A percentile compares a stretch with the other conserved stretches of the same genome.
Conservation (phyloP, 2,329 filamentous ascomycete genomes). For the Fusarium paranaense region DNA sequence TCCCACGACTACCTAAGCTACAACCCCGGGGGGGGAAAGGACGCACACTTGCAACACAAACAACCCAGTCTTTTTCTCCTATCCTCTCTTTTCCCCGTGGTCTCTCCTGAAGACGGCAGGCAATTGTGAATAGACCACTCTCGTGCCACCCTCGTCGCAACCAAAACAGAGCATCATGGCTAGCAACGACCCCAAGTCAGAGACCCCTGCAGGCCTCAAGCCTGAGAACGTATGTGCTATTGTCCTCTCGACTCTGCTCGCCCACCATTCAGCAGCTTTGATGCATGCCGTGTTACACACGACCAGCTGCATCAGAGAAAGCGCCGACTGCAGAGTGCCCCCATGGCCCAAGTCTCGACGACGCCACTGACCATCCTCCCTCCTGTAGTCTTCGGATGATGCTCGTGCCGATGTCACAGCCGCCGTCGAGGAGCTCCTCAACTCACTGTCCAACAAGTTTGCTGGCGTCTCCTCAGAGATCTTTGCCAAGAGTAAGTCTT, state of each 20-base stretch:
- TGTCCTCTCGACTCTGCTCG: not conserved
- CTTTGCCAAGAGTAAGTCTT: slow-evolving; percentile 82
- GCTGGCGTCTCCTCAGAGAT: slow-evolving; percentile 86
- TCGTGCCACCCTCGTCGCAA: not conserved
- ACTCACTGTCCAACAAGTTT: slow-evolving; percentile 87
- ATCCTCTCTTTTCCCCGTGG: not conserved
- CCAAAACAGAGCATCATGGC: slow-evolving; percentile 47
- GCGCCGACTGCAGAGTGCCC: slow-evolving; percentile 7
- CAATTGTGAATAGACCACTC: not conserved
- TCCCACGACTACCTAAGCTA: not conserved
- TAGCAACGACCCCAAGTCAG: slow-evolving; percentile 51
- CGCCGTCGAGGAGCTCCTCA: slow-evolving; percentile 88
- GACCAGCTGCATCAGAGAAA: not conserved
- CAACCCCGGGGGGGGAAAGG: not conserved
- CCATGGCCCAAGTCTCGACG: slow-evolving; percentile 3
- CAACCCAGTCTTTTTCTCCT: not conserved
- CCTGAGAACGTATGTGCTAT: slow-evolving; percentile 48
- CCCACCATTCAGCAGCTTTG: not conserved
- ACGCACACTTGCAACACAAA: slow-evolving; percentile 5
- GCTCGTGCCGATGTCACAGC: slow-evolving; percentile 75
- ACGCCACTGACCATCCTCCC: slow-evolving; percentile 28
- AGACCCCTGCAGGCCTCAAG: slow-evolving; percentile 45
- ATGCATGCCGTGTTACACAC: slow-evolving; percentile 12
- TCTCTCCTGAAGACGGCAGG: not conserved
- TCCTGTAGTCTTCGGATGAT: slow-evolving; percentile 55